Evolutionary conservation across 306 rosid species (phyloP).

Genomic region (Cicer bijugum): DNA sequence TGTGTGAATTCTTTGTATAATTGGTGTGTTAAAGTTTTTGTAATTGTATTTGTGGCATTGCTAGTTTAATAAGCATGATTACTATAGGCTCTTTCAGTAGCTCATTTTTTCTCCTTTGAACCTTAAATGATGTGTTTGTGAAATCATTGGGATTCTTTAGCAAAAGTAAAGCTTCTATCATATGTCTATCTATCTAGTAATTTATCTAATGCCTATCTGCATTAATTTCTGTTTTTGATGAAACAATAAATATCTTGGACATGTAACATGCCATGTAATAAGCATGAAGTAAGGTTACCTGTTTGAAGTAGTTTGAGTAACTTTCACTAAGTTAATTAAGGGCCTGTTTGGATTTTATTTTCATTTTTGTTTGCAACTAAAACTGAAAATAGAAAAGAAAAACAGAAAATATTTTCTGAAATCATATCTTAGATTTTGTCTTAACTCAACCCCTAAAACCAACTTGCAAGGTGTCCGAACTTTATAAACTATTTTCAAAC

Average conservation of each 20-base stretch:
- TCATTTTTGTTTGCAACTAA: not conserved
- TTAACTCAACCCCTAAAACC: too few relatives aligned
- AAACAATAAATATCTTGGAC: slow-evolving; percentile 32
- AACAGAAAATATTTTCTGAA: too few relatives aligned
- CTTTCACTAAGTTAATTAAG: slow-evolving; percentile 23
- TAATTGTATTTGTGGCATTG: slow-evolving; percentile 6
- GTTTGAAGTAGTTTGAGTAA: slow-evolving; percentile 21
- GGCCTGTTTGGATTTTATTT: not conserved
- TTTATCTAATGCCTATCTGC: not conserved
- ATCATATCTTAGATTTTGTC: too few relatives aligned
- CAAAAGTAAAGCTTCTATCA: not conserved
- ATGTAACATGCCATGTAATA: slow-evolving; percentile 17
- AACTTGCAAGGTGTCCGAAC: too few relatives aligned
- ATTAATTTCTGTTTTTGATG: slow-evolving; percentile 28
- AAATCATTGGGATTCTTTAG: slow-evolving; percentile 21
- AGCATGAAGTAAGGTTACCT: slow-evolving; percentile 19
- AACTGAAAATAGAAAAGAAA: too few relatives aligned
- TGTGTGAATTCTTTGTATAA: slow-evolving; percentile 34
- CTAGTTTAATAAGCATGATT: slow-evolving; percentile 7
- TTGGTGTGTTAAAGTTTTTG: slow-evolving; percentile 22
- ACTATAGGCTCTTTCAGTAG: slow-evolving; percentile 30
- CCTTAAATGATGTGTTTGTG: slow-evolving; percentile 19
- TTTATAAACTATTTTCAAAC: not conserved
- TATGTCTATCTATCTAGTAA: slow-evolving; percentile 13
- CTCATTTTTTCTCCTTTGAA: slow-evolving; percentile 35